A percentile compares a stretch with the other conserved stretches of the same genome.
phyloP scores from a whole-genome alignment of 2,329 filamentous ascomycete genomes.

The Pseudocercospora fuligena region DNA sequence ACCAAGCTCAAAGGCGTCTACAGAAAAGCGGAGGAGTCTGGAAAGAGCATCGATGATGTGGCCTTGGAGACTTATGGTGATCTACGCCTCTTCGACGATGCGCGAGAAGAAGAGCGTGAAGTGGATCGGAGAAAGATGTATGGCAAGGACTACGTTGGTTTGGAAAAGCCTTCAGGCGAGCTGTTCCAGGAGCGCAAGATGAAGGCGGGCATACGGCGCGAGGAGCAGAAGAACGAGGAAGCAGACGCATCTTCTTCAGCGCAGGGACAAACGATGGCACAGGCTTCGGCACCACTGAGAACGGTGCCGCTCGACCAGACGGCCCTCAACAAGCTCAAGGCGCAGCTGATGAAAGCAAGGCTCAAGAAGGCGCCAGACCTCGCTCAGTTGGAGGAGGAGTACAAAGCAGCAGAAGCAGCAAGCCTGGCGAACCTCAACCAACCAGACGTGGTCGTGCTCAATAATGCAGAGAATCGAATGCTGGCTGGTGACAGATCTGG shows the following conservation, averaged over 20 bases:
- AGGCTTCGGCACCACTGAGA: constrained; percentile 56
- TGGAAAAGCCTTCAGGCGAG: constrained; percentile 86
- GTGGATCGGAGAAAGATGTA: constrained; percentile 82
- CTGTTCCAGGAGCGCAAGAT: constrained; percentile 77
- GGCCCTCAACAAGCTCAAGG: constrained; percentile 83
- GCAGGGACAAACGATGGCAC: constrained; percentile 64
- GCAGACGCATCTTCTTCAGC: constrained; percentile 38
- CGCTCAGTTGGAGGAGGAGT: constrained; percentile 78
- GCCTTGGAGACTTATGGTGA: constrained; percentile 82
- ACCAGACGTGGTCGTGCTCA: constrained; percentile 76
- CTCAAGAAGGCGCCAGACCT: constrained; percentile 77
- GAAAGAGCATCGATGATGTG: constrained; percentile 76
- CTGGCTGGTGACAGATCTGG: constrained; percentile 74
- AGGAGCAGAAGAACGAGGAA: constrained; percentile 36
- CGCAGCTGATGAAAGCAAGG: constrained; percentile 95
- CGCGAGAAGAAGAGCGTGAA: constrained; percentile 90
- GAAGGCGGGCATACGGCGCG: constrained; percentile 57
- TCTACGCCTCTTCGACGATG: constrained; percentile 85
- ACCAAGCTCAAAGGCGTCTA: constrained; percentile 89
- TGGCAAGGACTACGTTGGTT: constrained; percentile 80
- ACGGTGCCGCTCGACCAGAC: constrained; percentile 72
- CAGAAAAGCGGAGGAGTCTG: constrained; percentile 73
- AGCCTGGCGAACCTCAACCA: constrained; percentile 61
- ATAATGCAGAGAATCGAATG: constrained; percentile 87
- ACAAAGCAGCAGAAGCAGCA: constrained; percentile 73